Conservation (phyloP, 2,329 filamentous ascomycete species). For the Hortaea werneckii region DNA sequence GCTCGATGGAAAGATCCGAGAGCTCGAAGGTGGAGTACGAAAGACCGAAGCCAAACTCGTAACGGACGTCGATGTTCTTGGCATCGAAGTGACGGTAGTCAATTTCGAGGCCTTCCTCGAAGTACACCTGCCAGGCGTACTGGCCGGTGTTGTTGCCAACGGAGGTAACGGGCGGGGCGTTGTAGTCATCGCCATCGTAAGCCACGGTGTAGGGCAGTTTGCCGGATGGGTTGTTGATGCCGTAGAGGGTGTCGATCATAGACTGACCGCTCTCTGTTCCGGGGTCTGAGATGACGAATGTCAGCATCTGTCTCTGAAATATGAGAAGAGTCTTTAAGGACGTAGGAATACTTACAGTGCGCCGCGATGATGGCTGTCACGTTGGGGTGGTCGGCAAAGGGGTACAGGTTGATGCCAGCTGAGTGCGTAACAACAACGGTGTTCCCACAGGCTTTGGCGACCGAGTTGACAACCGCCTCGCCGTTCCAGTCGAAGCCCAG, state of each 20-base stretch:
- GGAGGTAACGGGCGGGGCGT: constrained; percentile 11
- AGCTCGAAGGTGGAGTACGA: constrained; percentile 36
- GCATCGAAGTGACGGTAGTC: constrained; percentile 36
- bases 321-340: constrained; percentile 6
- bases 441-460: constrained; percentile 34
- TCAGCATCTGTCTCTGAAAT: too few relatives aligned
- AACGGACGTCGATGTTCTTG: constrained; percentile 27
- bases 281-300: neutral
- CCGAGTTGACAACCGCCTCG: constrained; percentile 18
- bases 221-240: constrained; percentile 18
- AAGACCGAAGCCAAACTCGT: constrained; percentile 16
- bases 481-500: constrained; percentile 17
- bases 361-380: constrained; percentile 22
- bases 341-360: constrained; percentile 16
- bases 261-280: constrained; percentile 15
- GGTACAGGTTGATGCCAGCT: constrained; percentile 24
- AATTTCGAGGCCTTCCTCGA: constrained; percentile 31
- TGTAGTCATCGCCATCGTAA: constrained; percentile 21
- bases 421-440: constrained; percentile 41
- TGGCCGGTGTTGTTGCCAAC: neutral
- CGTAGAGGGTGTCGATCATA: constrained; percentile 19
- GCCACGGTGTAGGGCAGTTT: constrained; percentile 21
- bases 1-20: constrained; percentile 8
- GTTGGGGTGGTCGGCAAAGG: constrained; percentile 21
- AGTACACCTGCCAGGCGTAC: constrained; percentile 17